A percentile compares a stretch with the other conserved stretches of the same genome.
Evolutionary conservation across 306 rosid genomes (phyloP).

Genomic region (Medicago ruthenica): DNA sequence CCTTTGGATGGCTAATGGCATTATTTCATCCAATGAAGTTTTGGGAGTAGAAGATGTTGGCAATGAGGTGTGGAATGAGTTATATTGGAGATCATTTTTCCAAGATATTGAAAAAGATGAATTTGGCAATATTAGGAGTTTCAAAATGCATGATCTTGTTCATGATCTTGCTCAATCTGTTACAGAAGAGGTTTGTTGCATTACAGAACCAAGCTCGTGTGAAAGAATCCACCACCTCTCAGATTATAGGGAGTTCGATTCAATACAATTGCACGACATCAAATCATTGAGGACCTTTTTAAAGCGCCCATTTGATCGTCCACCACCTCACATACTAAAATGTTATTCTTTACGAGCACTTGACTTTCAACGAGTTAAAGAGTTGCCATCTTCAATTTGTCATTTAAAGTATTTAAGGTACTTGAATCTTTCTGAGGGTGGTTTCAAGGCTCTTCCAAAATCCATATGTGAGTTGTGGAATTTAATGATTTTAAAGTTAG

Average conservation of each 20-base stretch:
- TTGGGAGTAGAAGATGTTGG: not conserved
- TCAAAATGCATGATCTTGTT: not conserved
- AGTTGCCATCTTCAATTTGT: not conserved
- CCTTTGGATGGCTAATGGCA: not conserved
- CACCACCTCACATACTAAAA: not conserved
- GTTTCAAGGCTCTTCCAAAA: not conserved
- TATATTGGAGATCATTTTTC: not conserved
- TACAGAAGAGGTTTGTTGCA: not conserved
- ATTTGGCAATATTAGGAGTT: not conserved
- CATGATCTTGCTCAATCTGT: not conserved
- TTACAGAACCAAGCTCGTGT: not conserved
- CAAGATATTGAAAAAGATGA: not conserved
- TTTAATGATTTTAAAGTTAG: not conserved
- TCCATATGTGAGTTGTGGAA: not conserved
- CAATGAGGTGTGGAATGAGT: not conserved
- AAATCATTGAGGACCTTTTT: not conserved
- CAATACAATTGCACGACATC: not conserved
- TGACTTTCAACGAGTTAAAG: not conserved
- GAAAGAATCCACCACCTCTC: not conserved
- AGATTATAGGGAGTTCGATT: not conserved
- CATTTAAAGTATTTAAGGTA: not conserved
- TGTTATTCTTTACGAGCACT: not conserved
- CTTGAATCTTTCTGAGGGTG: not conserved
- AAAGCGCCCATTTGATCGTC: rapidly evolving
- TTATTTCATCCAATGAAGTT: not conserved